Evolutionary conservation across 1,139 yeast genomes (phyloP).

Genomic region (Barnettozyma hawaiiensis): DNA sequence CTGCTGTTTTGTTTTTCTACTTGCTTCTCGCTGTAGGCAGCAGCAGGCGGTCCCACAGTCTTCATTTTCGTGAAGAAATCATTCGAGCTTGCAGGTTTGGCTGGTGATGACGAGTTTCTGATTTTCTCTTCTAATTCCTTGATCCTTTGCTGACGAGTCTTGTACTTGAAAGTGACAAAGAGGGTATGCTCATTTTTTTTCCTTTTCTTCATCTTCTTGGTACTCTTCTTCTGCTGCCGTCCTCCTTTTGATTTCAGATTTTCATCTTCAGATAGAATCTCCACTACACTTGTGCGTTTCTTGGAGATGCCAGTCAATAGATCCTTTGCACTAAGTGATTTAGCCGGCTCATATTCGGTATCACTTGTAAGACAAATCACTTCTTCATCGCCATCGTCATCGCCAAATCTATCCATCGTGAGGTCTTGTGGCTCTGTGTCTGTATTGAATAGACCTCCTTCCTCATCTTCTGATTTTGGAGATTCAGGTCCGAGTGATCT

Average conservation of each 20-base stretch:
- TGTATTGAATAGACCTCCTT: too few relatives aligned
- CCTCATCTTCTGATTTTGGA: not conserved
- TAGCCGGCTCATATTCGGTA: not conserved
- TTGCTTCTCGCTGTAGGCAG: slow-evolving; percentile 8
- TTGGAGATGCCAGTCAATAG: slow-evolving; percentile 7
- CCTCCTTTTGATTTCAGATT: slow-evolving; percentile 7
- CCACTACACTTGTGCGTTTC: slow-evolving; percentile 13
- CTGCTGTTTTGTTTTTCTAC: too few relatives aligned
- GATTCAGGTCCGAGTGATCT: not conserved
- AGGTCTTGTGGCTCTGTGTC: not conserved
- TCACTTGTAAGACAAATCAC: not conserved
- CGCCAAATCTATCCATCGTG: not conserved
- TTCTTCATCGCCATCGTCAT: too few relatives aligned
- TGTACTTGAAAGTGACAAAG: slow-evolving; percentile 19
- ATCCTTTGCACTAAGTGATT: slow-evolving; percentile 3
- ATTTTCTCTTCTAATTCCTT: slow-evolving; percentile 35
- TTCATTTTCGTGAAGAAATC: slow-evolving; percentile 30
- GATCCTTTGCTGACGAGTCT: slow-evolving; percentile 19
- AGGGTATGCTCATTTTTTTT: slow-evolving; percentile 6
- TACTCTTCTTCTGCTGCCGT: not conserved
- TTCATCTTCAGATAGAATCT: slow-evolving; percentile 15
- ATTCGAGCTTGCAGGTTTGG: slow-evolving; percentile 31
- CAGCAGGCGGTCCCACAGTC: slow-evolving; percentile 16
- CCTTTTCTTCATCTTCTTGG: slow-evolving; percentile 2
- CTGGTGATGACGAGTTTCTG: slow-evolving; percentile 16